Base-by-base conservation (phyloP, 331 rosid species). In the Arachis monticola region DNA sequence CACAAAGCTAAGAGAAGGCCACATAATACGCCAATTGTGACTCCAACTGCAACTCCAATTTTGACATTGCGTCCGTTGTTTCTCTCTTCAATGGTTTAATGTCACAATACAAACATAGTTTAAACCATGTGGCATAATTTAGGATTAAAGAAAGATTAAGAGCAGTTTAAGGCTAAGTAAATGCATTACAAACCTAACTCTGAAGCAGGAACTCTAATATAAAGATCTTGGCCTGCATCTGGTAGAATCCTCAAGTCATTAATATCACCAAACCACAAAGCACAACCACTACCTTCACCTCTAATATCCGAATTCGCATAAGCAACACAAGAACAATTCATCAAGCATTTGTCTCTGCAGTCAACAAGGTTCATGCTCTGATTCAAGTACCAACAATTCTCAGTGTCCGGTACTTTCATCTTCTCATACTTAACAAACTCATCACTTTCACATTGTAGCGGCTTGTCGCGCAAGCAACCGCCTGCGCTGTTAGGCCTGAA, bases 401-500 rank as follows among this genome's bases (percentile, higher is more conserved):
- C 68, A 2, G 84, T 67, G 14, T 83, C 82, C 4, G 84, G 87
- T 27, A 79, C 45, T 56, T 83, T 75, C 69, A 80, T 8, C 6
- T 17, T 35, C 44, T 17, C 8, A 35, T 65, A 52, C 14, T 71
- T 83, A 1, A 6, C 0, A 75, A 79, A 83, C 60, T 53, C 69
- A 67, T 55, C 74, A 32, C n/a, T 11, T 10, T 32, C 5, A 58
- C 88, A 85, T 9, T n/a, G 62, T 58, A 79, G 41, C 12, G 57
- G 60, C 3, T 52, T 59, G 14, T 53, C 71, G 7, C 82, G 52
- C 2, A 61, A 80, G 59, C 88, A 85, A 30, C 88, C 88, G 48
- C 74, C 52, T 1, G 75, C 40, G 64, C 59, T 76, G 7, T 67
- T 81, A 5, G 85, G 81, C 67, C 17, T 64, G 50, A 84, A 84